Conservation (phyloP, 352 stramenopile species). For the Globisporangium paroecandrum region DNA sequence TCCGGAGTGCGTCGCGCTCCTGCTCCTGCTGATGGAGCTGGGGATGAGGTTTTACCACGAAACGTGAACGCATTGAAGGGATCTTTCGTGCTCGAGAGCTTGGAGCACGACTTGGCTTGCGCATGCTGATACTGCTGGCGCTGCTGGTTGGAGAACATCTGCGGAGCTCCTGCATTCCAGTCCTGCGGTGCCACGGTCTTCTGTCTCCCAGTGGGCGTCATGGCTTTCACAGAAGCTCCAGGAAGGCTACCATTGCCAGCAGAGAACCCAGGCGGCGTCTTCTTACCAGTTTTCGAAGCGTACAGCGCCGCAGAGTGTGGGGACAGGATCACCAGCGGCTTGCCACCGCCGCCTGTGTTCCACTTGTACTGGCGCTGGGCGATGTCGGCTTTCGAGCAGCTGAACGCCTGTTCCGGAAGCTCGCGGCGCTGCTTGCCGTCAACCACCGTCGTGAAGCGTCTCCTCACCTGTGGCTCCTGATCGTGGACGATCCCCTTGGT, state of each 20-base stretch:
- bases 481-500: slow-evolving; percentile 10
- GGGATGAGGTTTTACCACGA: neutral
- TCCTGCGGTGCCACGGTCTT: slow-evolving; percentile 7
- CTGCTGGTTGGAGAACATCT: neutral
- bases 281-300: neutral
- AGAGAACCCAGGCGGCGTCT: neutral
- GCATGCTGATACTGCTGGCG: neutral
- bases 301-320: slow-evolving; percentile 11
- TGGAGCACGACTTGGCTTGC: slow-evolving; percentile 20
- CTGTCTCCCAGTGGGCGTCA: slow-evolving; percentile 5
- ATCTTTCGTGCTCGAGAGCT: slow-evolving; percentile 7
- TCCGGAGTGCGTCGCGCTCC: neutral
- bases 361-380: slow-evolving; percentile 10
- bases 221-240: slow-evolving; percentile 5
- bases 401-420: slow-evolving; percentile 17
- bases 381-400: slow-evolving; percentile 20
- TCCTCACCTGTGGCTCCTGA: slow-evolving; percentile 3
- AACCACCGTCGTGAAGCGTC: slow-evolving; percentile 16
- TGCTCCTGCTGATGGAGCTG: neutral
- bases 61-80: slow-evolving; percentile 9
- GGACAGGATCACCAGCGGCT: slow-evolving; percentile 15
- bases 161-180: slow-evolving; percentile 1
- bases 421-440: slow-evolving; percentile 11
- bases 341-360: slow-evolving; percentile 18
- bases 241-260: neutral